Base-by-base conservation (phyloP, 768 basidiomycete genomes). In the Tulasnella sp. region DNA sequence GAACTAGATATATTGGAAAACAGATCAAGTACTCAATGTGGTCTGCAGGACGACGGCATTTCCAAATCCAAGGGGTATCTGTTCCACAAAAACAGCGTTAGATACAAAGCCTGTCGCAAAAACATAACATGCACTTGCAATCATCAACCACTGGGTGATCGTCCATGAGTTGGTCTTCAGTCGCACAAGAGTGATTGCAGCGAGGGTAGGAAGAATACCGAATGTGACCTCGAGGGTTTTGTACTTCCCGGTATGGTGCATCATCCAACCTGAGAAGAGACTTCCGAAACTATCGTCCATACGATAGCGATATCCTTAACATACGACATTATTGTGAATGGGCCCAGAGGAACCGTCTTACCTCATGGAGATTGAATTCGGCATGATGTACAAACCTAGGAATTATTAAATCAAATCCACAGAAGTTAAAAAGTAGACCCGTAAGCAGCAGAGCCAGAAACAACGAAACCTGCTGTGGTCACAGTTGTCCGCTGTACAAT, bases 11-110 rank as follows among this genome's bases (percentile, higher is more conserved):
- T 5, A 65, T 29, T 9, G 29, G 3, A 19, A 59, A 24, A 26
- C 21, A 13, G 4, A 48, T 52, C 55, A 19, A 29, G 9, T 66
- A 85, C 82, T 83, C 24, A 84, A 70, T 75, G 83, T 81, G 0
- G 84, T 85, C 68, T 85, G 84, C 26, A 85, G 68, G 0, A 85
- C 82, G 0, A 85, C 80, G 0, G 83, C 83, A 66, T 85, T 85
- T 11, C 84, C 84, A 65, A 86, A 85, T 0, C 84, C 84, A n/a
- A 84, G 71, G 1, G 84, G 84, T 56, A 82, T 75, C 84, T 86
- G 56, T n/a, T 38, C 24, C 8, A 0, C 19, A 53, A 19, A 27
- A 3, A 15, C 13, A 51, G 13, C 26, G 29, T 17, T 13, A 30
- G 32, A 23, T 8, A 19, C n/a, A n/a, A n/a, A 21, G 19, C 15